Evolutionary conservation across 108 stramenopile species (phyloP), one percentile per base, ranked within the genome.

Genomic region (Aurantiochytrium sp.): DNA sequence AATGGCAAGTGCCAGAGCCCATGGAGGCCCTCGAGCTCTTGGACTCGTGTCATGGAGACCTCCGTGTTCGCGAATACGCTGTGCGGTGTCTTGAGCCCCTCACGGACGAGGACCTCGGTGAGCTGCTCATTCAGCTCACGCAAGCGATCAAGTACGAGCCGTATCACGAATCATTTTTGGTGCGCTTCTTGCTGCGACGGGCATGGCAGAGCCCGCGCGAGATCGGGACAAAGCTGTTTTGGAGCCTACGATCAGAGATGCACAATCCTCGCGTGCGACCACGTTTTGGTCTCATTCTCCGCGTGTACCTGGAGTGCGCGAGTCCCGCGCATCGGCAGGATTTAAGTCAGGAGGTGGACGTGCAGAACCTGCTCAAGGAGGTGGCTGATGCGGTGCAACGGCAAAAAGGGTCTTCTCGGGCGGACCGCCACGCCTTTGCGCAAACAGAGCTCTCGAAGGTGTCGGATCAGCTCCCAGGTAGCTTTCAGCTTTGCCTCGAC

Each of bases 131-230:
- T 42, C 92, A 92, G 91, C 90, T 92, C 60, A 60, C 58, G 8
- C 92, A 92, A 47, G 90, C 87, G 8, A 73, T 92, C 28, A 92
- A 92, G 90, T 89, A 87, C 59, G 92, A 92, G 88, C 49, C 90
- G 19, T 91, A 71, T 72, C 90, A 88, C 45, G 92, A 92, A 43
- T 91, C 90, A 42, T 87, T 88, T 21, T 73, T 92, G 58, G 58
- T 58, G 14, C 72, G 90, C 6, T 91, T 92, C 53, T 51, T 92
- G 76, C 64, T 92, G 57, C 87, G 92, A 18, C 72, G 92, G 4
- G 88, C 92, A 3, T 88, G 90, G 47, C 51, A 25, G 58, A 76
- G 58, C 72, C 92, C 92, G 12, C 89, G 47, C 18, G 47, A 69
- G 12, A 87, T 92, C 19, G 92, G 92, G 29, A 87, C 88, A 58